These are phyloP conservation scores for Plasmopara halstedii DNA, from an alignment of 352 stramenopile species.

Conservation along the genomic window DNA sequence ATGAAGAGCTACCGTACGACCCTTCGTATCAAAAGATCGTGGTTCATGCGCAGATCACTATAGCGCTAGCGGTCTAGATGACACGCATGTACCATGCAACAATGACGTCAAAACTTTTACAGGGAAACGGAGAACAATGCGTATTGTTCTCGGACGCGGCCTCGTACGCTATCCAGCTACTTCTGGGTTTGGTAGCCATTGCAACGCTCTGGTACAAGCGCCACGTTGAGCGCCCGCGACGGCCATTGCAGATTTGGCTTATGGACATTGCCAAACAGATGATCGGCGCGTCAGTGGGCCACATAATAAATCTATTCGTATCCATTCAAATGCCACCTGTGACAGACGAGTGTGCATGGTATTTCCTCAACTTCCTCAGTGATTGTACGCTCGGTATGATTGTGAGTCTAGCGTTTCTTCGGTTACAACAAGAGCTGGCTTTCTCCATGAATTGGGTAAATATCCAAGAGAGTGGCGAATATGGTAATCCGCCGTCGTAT, in stretches of 20 bases:
- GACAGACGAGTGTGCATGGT: slow-evolving; percentile 80
- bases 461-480: slow-evolving; percentile 73
- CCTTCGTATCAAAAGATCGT: not conserved
- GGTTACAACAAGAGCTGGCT: slow-evolving; percentile 63
- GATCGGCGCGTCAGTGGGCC: slow-evolving; percentile 53
- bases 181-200: slow-evolving; percentile 58
- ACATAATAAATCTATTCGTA: slow-evolving; percentile 69
- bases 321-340: slow-evolving; percentile 65
- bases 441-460: slow-evolving; percentile 64
- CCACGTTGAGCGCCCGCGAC: slow-evolving; percentile 60
- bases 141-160: slow-evolving; percentile 58
- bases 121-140: slow-evolving; percentile 29
- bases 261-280: slow-evolving; percentile 83
- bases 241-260: slow-evolving; percentile 65
- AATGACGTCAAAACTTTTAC: slow-evolving; percentile 14
- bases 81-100: not conserved
- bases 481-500: slow-evolving; percentile 64
- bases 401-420: slow-evolving; percentile 66
- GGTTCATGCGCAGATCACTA: not conserved
- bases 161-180: slow-evolving; percentile 61
- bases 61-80: not conserved
- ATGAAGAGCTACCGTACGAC: not conserved
- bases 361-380: slow-evolving; percentile 79
- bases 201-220: slow-evolving; percentile 80
- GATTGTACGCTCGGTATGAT: slow-evolving; percentile 79